Percentiles rank a stretch among this genome's conserved stretches.
These are phyloP conservation scores for Clohesyomyces aquaticus DNA, from an alignment of 495 filamentous ascomycete species.

Conservation along the genomic window DNA sequence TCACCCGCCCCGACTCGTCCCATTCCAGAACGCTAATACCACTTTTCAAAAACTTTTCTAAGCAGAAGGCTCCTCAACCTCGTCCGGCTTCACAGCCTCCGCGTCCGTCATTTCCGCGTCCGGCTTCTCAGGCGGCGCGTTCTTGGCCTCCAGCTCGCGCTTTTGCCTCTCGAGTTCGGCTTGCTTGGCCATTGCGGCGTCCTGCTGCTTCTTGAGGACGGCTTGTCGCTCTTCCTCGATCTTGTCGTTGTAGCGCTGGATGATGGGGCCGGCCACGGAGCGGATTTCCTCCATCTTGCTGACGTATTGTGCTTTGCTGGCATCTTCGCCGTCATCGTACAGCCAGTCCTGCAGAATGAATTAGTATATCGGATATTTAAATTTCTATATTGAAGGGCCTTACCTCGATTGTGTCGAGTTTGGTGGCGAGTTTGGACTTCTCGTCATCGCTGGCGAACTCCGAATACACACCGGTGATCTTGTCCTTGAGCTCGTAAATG, in stretches of 20 bases:
- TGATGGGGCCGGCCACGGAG: slow-evolving; percentile 84
- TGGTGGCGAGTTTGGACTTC: slow-evolving; percentile 79
- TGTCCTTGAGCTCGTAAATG: slow-evolving; percentile 95
- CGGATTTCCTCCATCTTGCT: slow-evolving; percentile 96
- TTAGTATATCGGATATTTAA: slow-evolving; percentile 11
- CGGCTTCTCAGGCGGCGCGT: slow-evolving; percentile 51
- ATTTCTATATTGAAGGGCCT: slow-evolving; percentile 45
- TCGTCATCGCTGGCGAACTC: slow-evolving; percentile 90
- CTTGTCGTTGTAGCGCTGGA: slow-evolving; percentile 94
- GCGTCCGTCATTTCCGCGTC: slow-evolving; percentile 51
- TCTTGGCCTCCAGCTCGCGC: slow-evolving; percentile 70
- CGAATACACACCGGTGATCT: slow-evolving; percentile 87
- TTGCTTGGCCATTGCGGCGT: slow-evolving; percentile 55
- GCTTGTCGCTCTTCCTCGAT: slow-evolving; percentile 85
- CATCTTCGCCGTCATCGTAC: slow-evolving; percentile 95
- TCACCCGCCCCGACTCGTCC: not conserved
- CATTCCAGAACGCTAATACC: no score
- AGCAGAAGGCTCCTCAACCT: slow-evolving; percentile 45
- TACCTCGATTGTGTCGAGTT: slow-evolving; percentile 84
- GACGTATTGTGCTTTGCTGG: slow-evolving; percentile 89
- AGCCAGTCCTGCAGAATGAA: slow-evolving; percentile 78
- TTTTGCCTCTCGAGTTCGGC: slow-evolving; percentile 69
- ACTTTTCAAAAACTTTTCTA: no score
- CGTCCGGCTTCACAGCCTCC: slow-evolving; percentile 44
- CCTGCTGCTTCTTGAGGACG: slow-evolving; percentile 73